Percentiles rank a stretch among this genome's conserved stretches.
Evolutionary conservation across 345 rosid genomes (phyloP).

Genomic region (Hypericum perforatum): DNA sequence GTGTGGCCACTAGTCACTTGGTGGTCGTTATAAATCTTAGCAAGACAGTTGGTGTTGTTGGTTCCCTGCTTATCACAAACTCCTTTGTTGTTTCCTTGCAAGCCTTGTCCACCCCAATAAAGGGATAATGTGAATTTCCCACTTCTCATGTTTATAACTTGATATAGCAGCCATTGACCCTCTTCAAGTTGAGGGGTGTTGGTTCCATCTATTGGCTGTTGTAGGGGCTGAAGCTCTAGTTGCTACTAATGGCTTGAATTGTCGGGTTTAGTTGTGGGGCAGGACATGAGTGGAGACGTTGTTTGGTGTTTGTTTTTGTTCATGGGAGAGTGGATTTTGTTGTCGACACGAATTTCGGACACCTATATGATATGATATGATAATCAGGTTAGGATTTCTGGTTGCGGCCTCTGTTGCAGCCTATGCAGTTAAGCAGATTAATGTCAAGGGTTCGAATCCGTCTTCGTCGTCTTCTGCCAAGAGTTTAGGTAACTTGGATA

Average conservation of each 20-base stretch:
- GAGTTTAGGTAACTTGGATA: slow-evolving; percentile 35
- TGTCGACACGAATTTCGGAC: slow-evolving; percentile 24
- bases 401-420: slow-evolving; percentile 99
- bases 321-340: slow-evolving; percentile 29
- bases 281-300: no score
- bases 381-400: slow-evolving; percentile 76
- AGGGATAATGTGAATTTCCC: slow-evolving; percentile 27
- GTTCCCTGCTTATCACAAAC: slow-evolving; percentile 24
- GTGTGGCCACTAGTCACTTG: slow-evolving; percentile 49
- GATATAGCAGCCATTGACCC: slow-evolving; percentile 10
- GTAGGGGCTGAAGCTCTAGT: slow-evolving; percentile 15
- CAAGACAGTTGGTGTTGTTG: slow-evolving; percentile 22
- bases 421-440: slow-evolving; percentile 62
- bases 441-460: slow-evolving; percentile 28
- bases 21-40: slow-evolving; percentile 45
- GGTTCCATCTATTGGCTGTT: slow-evolving; percentile 19
- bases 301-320: slow-evolving; percentile 10
- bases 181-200: slow-evolving; percentile 6
- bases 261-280: no score
- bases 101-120: slow-evolving; percentile 43
- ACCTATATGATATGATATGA: slow-evolving; percentile 32
- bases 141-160: slow-evolving; percentile 12
- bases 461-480: slow-evolving; percentile 24
- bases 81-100: slow-evolving; percentile 20
- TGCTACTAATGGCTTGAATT: slow-evolving; percentile 17